phyloP scores from a whole-genome alignment of 805 yeast species.

The Ogataea pini region DNA sequence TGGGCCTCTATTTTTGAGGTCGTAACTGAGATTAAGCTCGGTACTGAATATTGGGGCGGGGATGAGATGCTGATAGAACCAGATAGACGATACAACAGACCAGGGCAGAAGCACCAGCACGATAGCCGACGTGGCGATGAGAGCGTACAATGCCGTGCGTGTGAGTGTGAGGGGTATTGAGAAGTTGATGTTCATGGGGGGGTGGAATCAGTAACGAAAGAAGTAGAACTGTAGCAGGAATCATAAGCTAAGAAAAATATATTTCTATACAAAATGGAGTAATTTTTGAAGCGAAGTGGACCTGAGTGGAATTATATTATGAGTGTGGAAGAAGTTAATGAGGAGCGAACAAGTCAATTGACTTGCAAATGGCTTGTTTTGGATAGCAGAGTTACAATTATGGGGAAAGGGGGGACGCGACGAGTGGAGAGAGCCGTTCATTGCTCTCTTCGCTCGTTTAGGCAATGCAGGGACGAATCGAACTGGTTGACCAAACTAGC shows the following conservation, averaged over 20 bases:
- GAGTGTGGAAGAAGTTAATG: too few relatives aligned
- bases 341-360: too few relatives aligned
- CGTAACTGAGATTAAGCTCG: slow-evolving; percentile 23
- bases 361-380: neutral
- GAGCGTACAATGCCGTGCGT: slow-evolving; percentile 22
- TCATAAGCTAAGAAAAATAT: neutral
- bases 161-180: slow-evolving; percentile 28
- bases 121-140: slow-evolving; percentile 18
- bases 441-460: too few relatives aligned
- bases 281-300: too few relatives aligned
- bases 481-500: too few relatives aligned
- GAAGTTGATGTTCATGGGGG: slow-evolving; percentile 24
- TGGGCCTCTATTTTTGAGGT: slow-evolving; percentile 27
- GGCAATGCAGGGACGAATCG: too few relatives aligned
- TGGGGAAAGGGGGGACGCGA: too few relatives aligned
- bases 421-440: too few relatives aligned
- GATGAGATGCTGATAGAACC: slow-evolving; percentile 33
- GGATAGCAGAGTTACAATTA: too few relatives aligned
- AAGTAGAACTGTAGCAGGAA: too few relatives aligned
- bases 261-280: too few relatives aligned
- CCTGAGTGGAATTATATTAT: too few relatives aligned
- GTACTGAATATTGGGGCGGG: slow-evolving; percentile 26
- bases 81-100: slow-evolving; percentile 34
- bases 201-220: slow-evolving; percentile 2
- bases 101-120: slow-evolving; percentile 34